Evolutionary conservation across 352 stramenopile species (phyloP), one percentile per base, ranked within the genome.

Genomic region (Phytophthora brassicae): DNA sequence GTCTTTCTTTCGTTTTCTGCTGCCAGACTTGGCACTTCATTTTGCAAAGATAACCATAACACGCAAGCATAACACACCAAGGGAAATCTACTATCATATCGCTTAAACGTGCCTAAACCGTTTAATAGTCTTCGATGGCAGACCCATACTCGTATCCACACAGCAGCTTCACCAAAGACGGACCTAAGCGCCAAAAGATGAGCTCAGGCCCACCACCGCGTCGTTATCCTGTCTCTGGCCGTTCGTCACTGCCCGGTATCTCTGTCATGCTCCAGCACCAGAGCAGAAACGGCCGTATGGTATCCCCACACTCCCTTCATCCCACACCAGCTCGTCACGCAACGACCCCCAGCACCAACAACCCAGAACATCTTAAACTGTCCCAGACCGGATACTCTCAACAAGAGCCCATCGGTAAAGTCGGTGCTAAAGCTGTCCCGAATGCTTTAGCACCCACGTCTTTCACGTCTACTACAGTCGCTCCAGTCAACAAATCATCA

Each of bases 261-360:
- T 69, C 55, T 8, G 55, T 60, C 12, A 66, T 73, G 60, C 41
- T 73, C 35, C 50, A 73, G 12, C 55, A 70, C 13, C 55, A 62
- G 33, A 35, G 47, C 29, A 61, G 17, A 28, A 54, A 73, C 13
- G 17, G 28, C 4, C 54, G 64, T 22, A 42, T 43, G 20, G 38
- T 71, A 23, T 51, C 64, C 26, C 43, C 63, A 24, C 28, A 26
- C 6, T 47, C 41, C 7, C 49, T n/a, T n/a, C n/a, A n/a, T n/a
- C n/a, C n/a, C n/a, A n/a, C 35, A 14, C 38, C 46, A 24, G 3
- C 8, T 20, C n/a, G 22, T n/a, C n/a, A n/a, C 46, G 20, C n/a
- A 2, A 16, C 42, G 1, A 68, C 53, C 0, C 46, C 60, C 16
- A 65, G 47, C 19, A 68, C 45, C 17, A 63, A 53, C 60, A 63